Base-by-base conservation (phyloP, 805 yeast genomes). In the Wickerhamiella hasegawae region DNA sequence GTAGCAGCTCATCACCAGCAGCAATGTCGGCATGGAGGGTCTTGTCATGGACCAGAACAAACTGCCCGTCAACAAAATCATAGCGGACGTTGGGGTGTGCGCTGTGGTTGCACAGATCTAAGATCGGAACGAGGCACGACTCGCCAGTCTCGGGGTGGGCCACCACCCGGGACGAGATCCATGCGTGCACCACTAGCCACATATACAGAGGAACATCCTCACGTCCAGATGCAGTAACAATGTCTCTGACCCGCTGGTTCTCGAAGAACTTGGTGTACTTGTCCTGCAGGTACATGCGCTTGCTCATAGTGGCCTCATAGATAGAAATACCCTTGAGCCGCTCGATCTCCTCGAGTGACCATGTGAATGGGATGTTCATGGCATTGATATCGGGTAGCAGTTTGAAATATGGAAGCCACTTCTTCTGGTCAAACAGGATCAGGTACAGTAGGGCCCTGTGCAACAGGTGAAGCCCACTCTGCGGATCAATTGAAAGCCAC, bases 41-140 rank as follows among this genome's bases (percentile, higher is more conserved):
- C 5, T 8, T 16, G 15, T 9, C 28, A 10, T 9, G 28, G 11
- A 35, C 21, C 18, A 35, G 28, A 4, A 35, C 16, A 18, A 31
- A 31, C 16, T 27, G 15, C 3, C 18, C 25, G 26, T 36, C 37
- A 5, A 25, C 38, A 38, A 55, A 54, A 11, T 66, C 64, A 41
- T 61, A 66, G 10, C 52, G 39, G n/a, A 57, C 52, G 29, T 52
- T 55, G n/a, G n/a, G n/a, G 14, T 51, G 43, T 1, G 33, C 30
- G 24, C 35, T 37, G 42, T 70, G 76, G 47, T 71, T 70, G 19
- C 64, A 71, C 45, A 68, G 61, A 45, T 71, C 78, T 3, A 71
- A 45, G 4, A 68, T 43, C 0, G 78, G 78, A 3, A 70, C 72
- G 40, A 72, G n/a, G n/a, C n/a, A n/a, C n/a, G n/a, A n/a, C n/a